Evolutionary conservation across 805 yeast species (phyloP).

Genomic region (Candida silvicultrix): DNA sequence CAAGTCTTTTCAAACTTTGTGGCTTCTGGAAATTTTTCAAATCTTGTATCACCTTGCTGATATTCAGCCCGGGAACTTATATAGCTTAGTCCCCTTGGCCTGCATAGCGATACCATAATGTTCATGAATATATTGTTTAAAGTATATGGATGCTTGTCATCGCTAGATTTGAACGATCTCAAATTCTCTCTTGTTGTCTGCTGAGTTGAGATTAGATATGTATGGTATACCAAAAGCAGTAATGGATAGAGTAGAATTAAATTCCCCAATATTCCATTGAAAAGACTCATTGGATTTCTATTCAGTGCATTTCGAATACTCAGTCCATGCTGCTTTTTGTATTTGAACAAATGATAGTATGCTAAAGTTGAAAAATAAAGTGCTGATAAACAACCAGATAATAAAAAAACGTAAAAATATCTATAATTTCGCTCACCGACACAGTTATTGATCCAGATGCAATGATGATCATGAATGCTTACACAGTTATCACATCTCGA

Average conservation of each 20-base stretch:
- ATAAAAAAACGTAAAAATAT: constrained; percentile 48
- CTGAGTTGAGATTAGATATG: constrained; percentile 46
- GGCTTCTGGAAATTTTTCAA: constrained; percentile 20
- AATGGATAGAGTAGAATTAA: constrained; percentile 50
- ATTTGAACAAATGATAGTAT: constrained; percentile 25
- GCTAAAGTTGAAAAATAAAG: constrained; percentile 23
- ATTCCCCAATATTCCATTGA: constrained; percentile 44
- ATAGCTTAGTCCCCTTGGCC: constrained; percentile 33
- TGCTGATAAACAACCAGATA: constrained; percentile 28
- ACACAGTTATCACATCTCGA: constrained; percentile 62
- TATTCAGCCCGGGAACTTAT: constrained; percentile 27
- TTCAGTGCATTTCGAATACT: constrained; percentile 19
- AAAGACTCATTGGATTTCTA: constrained; percentile 35
- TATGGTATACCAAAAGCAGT: constrained; percentile 46
- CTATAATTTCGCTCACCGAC: constrained; percentile 69
- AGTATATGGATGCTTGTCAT: constrained; percentile 30
- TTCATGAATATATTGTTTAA: constrained; percentile 26
- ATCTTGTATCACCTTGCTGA: constrained; percentile 32
- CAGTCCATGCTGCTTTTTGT: constrained; percentile 3
- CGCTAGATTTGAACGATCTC: constrained; percentile 33
- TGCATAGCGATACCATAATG: constrained; percentile 25
- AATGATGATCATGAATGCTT: constrained; percentile 65
- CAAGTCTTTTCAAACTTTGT: neutral
- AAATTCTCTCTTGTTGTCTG: constrained; percentile 73
- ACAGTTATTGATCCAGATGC: constrained; percentile 69